phyloP scores from a whole-genome alignment of 441 rosid species.

The Syzygium syzygioides region DNA sequence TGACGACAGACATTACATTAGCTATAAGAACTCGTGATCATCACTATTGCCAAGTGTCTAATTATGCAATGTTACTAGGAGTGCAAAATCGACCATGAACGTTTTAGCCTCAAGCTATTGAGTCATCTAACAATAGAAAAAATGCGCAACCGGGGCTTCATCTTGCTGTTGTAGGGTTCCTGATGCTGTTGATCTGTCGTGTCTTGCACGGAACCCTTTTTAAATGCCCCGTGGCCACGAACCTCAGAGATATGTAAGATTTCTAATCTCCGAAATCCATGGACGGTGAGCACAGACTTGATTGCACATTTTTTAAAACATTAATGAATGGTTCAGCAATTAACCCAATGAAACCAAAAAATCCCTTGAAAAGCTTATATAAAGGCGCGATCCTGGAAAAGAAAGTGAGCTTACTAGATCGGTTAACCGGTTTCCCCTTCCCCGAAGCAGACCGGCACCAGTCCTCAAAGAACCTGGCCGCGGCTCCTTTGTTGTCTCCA shows the following conservation, averaged over 20 bases:
- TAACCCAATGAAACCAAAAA: background rate
- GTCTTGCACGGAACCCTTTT: too few species aligned
- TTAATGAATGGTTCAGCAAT: background rate
- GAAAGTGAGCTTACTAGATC: background rate
- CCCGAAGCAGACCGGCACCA: constrained; percentile 6
- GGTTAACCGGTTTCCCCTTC: background rate
- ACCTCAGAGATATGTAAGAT: too few species aligned
- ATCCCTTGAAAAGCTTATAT: background rate
- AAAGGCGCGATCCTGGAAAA: background rate
- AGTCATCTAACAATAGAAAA: too few species aligned
- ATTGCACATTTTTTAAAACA: background rate
- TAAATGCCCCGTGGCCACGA: too few species aligned
- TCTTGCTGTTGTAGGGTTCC: too few species aligned
- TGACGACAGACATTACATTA: background rate
- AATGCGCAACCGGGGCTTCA: too few species aligned
- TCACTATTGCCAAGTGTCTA: background rate
- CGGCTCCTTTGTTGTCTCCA: constrained; percentile 67
- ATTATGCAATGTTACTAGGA: too few species aligned
- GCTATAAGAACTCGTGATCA: background rate
- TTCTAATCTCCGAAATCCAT: background rate
- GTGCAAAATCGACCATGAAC: too few species aligned
- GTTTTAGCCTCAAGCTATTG: too few species aligned
- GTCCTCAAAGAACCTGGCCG: constrained; percentile 59
- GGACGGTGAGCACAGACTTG: background rate
- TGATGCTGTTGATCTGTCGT: too few species aligned